A percentile compares a stretch with the other conserved stretches of the same genome.
Evolutionary conservation across 2,329 filamentous ascomycete genomes (phyloP).

Genomic region (Bipolaris sorokiniana): DNA sequence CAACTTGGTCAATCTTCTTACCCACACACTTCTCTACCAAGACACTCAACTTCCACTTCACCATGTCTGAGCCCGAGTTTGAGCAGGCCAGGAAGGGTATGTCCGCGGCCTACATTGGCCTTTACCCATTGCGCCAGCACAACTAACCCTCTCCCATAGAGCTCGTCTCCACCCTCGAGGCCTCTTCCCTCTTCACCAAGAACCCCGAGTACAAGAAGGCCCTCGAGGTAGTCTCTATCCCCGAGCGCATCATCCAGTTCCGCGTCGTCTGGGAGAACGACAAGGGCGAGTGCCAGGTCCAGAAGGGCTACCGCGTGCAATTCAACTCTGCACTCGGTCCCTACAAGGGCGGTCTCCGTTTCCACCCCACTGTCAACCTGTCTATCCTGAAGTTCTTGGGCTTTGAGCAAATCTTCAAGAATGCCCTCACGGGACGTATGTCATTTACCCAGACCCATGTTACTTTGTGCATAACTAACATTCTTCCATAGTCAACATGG

Average conservation of each 20-base stretch:
- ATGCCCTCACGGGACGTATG: conserved; percentile 92
- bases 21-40: background rate
- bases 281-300: conserved; percentile 85
- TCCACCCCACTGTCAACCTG: conserved; percentile 87
- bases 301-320: conserved; percentile 94
- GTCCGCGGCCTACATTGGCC: conserved; percentile 27
- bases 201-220: conserved; percentile 94
- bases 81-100: conserved; percentile 96
- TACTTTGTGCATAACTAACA: conserved; percentile 9
- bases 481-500: conserved; percentile 74
- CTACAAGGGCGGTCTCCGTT: conserved; percentile 96
- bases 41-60: conserved; percentile 19
- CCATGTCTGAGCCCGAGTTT: conserved; percentile 96
- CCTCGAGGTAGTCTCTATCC: conserved; percentile 84
- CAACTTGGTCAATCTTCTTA: conserved; percentile 9
- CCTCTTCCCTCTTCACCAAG: conserved; percentile 90
- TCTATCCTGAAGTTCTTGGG: conserved; percentile 91
- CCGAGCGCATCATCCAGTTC: conserved; percentile 97
- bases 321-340: conserved; percentile 98
- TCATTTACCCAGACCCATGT: conserved; percentile 5
- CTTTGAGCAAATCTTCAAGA: conserved; percentile 99
- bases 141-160: conserved; percentile 60
- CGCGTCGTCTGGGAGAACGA: conserved; percentile 97
- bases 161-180: conserved; percentile 91
- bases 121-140: background rate